Conservation (phyloP, 768 basidiomycete genomes). For the Termitomyces sp. region DNA sequence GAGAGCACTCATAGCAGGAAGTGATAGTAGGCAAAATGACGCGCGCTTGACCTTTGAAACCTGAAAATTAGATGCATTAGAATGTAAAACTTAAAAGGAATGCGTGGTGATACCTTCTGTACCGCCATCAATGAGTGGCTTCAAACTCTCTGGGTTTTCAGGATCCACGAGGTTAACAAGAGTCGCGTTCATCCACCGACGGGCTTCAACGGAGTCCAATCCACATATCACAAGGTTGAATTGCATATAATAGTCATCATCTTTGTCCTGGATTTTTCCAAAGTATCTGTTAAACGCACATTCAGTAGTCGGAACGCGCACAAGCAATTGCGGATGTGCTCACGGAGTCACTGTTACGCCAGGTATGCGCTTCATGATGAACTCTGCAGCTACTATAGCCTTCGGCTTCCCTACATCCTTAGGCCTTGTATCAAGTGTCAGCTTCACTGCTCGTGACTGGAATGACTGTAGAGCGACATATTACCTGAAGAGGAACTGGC, state of each 20-base stretch:
- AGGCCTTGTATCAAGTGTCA: slow-evolving; percentile 42
- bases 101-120: slow-evolving; percentile 73
- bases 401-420: slow-evolving; percentile 95
- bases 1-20: slow-evolving; percentile 96
- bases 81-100: background rate
- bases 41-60: slow-evolving; percentile 97
- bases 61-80: slow-evolving; percentile 38
- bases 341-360: slow-evolving; percentile 97
- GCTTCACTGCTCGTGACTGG: background rate
- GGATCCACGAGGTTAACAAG: slow-evolving; percentile 92
- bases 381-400: slow-evolving; percentile 91
- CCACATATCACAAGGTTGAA: slow-evolving; percentile 98
- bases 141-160: slow-evolving; percentile 90
- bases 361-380: slow-evolving; percentile 94
- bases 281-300: slow-evolving; percentile 62
- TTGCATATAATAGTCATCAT: slow-evolving; percentile 90
- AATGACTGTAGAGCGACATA: slow-evolving; percentile 15
- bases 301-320: background rate
- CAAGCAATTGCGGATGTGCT: slow-evolving; percentile 29
- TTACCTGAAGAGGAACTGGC: slow-evolving; percentile 96
- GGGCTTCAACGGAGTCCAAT: slow-evolving; percentile 94
- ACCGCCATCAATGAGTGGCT: slow-evolving; percentile 97
- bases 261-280: slow-evolving; percentile 98
- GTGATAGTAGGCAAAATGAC: slow-evolving; percentile 94
- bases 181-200: slow-evolving; percentile 98